These are phyloP conservation scores for Litsea cubeba DNA, from an alignment of 164 flowering plant species.

Conservation along the genomic window DNA sequence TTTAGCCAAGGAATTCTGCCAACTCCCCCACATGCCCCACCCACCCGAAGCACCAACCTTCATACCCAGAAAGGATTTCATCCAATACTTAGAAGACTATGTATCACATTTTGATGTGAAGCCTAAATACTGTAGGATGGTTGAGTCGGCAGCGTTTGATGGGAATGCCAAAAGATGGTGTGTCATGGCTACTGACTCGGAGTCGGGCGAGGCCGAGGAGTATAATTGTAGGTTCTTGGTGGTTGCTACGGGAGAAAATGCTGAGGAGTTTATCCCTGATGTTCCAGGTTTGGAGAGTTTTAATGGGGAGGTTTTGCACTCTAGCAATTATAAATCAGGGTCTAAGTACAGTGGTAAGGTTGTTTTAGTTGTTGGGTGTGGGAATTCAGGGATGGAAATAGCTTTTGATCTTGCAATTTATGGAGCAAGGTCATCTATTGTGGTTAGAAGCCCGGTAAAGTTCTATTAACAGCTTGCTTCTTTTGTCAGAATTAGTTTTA, in stretches of 20 bases:
- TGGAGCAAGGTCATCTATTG: conserved; percentile 45
- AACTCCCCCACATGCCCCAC: conserved; percentile 29
- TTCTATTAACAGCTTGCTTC: neutral
- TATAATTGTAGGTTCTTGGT: too few relatives aligned
- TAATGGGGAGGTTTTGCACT: too few relatives aligned
- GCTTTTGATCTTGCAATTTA: conserved; percentile 29
- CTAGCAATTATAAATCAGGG: too few relatives aligned
- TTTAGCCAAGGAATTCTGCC: conserved; percentile 34
- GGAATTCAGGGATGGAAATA: too few relatives aligned
- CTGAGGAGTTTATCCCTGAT: too few relatives aligned
- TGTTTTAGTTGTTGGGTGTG: too few relatives aligned
- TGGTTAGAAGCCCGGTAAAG: neutral
- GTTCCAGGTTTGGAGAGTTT: too few relatives aligned
- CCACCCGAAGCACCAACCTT: conserved; percentile 17
- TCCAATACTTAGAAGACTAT: conserved; percentile 33
- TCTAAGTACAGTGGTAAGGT: too few relatives aligned
- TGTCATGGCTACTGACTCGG: neutral
- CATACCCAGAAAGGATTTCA: conserved; percentile 22
- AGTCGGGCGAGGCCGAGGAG: conserved; percentile 21
- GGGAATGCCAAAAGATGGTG: neutral
- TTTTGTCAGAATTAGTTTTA: too few relatives aligned
- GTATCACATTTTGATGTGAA: conserved; percentile 17
- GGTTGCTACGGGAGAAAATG: too few relatives aligned
- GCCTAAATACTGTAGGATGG: conserved; percentile 22
- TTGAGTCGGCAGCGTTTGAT: conserved; percentile 5